Base-by-base conservation (phyloP, 768 basidiomycete species). In the Amylocystis lapponica region DNA sequence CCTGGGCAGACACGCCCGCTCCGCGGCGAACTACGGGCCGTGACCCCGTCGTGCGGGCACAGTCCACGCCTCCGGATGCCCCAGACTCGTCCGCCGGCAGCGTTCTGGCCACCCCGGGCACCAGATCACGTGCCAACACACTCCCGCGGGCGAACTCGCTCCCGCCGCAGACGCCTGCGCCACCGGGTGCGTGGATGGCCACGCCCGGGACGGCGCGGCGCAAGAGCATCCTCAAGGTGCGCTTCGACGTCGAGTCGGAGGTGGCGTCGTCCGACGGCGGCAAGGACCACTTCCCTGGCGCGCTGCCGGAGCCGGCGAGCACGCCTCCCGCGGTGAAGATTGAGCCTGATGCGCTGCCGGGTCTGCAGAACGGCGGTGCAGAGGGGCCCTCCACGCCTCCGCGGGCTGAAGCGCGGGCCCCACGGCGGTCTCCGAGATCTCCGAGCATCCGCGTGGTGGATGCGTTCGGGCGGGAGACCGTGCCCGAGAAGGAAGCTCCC, bases 171-270 rank as follows among this genome's bases (percentile, higher is more conserved):
- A 86, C 82, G 1, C 83, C 84, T 31, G 77, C 70, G n/a, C 75
- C 74, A 3, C 83, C 85, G 16, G 85, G 85, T 29, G 82, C 71
- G 30, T 86, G 83, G 81, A 48, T 51, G 32, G 37, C 45, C 20
- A 61, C 59, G 3, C 59, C 59, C 46, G 67, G 59, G 39, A 59
- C 53, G 30, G 45, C 54, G 36, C 48, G 56, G 47, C 62, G 72
- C 52, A 85, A 78, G 58, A 79, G 76, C 47, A 65, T 79, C 20
- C 59, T 81, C 48, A 84, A 83, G 58, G 86, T 90, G 41, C 79
- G 86, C 31, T 89, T 89, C 52, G 78, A 87, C 49, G 67, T 71
- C 51, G 48, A 53, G 57, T 66, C 52, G 51, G 63, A 58, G 59
- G 58, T 52, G 20, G 48, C 59, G 0, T 46, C 45, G 1, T 61